A percentile compares a stretch with the other conserved stretches of the same genome.
phyloP scores from a whole-genome alignment of 305 asterid genomes.

The Stenogyne calaminthoides region DNA sequence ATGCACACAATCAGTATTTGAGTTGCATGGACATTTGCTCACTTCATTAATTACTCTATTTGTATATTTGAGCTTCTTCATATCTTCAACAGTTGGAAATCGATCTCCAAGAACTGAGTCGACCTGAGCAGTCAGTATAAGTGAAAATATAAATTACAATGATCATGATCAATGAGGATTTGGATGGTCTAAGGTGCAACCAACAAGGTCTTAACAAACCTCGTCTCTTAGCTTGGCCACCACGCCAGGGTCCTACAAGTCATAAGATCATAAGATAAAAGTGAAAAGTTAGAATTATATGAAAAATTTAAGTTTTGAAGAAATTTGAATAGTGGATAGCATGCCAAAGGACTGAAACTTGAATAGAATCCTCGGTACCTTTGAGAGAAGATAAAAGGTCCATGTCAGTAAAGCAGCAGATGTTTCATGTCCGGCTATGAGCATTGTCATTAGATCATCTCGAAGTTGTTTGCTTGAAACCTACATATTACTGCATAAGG shows the following conservation, averaged over 20 bases:
- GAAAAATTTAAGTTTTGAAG: neutral
- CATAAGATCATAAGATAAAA: constrained; percentile 20
- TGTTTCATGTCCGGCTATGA: constrained; percentile 99
- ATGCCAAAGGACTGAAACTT: neutral
- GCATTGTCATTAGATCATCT: constrained; percentile 98
- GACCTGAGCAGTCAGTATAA: constrained; percentile 52
- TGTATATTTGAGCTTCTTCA: constrained; percentile 94
- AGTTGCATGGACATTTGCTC: constrained; percentile 37
- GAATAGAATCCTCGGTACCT: constrained; percentile 43
- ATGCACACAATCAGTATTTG: constrained; percentile 18
- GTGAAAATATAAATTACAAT: constrained; percentile 28
- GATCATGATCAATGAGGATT: constrained; percentile 22
- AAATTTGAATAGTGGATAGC: neutral
- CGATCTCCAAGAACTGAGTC: constrained; percentile 93
- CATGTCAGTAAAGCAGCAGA: constrained; percentile 98
- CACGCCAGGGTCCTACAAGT: constrained; percentile 79
- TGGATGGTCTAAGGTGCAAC: constrained; percentile 2
- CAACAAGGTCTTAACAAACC: constrained; percentile 45
- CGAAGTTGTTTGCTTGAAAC: constrained; percentile 99
- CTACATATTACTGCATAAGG: constrained; percentile 51
- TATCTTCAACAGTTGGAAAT: constrained; percentile 86
- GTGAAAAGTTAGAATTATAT: constrained; percentile 6
- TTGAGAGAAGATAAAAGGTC: constrained; percentile 95
- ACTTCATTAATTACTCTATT: constrained; percentile 94
- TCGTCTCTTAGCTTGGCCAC: constrained; percentile 95